Evolutionary conservation across 208 protist genomes (phyloP).

Genomic region (Wallacemonas sp.): DNA sequence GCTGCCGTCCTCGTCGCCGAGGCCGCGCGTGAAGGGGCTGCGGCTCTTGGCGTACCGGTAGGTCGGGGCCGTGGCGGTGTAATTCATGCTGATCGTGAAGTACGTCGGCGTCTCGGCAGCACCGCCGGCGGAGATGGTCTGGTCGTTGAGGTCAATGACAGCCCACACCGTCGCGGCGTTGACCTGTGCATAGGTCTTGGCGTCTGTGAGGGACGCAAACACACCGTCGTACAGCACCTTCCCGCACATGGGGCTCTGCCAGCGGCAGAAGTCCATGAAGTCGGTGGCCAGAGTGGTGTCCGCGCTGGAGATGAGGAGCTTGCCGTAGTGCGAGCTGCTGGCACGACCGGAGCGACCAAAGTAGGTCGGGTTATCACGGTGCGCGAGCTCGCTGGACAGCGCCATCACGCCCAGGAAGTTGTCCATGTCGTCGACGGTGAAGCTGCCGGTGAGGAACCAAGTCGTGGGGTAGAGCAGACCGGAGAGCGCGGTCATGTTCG

Average conservation of each 20-base stretch:
- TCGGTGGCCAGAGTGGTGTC: slow-evolving; percentile 25
- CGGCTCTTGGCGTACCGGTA: slow-evolving; percentile 32
- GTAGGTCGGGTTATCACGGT: slow-evolving; percentile 40
- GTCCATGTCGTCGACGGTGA: slow-evolving; percentile 51
- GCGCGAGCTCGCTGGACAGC: slow-evolving; percentile 37
- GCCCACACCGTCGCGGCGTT: slow-evolving; percentile 73
- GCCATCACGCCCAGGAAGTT: slow-evolving; percentile 57
- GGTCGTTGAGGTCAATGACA: slow-evolving; percentile 53
- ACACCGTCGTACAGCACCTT: slow-evolving; percentile 46
- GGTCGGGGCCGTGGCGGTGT: slow-evolving; percentile 75
- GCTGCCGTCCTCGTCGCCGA: slow-evolving; percentile 28
- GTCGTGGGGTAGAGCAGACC: slow-evolving; percentile 33
- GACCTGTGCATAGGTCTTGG: slow-evolving; percentile 50
- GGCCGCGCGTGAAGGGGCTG: slow-evolving; percentile 42
- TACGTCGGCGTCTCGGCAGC: slow-evolving; percentile 18
- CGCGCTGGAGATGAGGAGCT: slow-evolving; percentile 61
- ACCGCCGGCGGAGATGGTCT: slow-evolving; percentile 16
- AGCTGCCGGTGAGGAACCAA: slow-evolving; percentile 39
- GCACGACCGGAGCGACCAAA: slow-evolving; percentile 44
- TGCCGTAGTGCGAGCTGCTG: slow-evolving; percentile 71
- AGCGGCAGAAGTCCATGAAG: slow-evolving; percentile 58
- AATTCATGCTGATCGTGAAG: slow-evolving; percentile 91
- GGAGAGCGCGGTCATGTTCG: neutral
- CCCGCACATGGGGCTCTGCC: slow-evolving; percentile 45
- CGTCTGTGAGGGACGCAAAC: slow-evolving; percentile 46